Evolutionary conservation across 768 basidiomycete genomes (phyloP), one percentile per base, ranked within the genome.

Genomic region (Termitomyces sp.): DNA sequence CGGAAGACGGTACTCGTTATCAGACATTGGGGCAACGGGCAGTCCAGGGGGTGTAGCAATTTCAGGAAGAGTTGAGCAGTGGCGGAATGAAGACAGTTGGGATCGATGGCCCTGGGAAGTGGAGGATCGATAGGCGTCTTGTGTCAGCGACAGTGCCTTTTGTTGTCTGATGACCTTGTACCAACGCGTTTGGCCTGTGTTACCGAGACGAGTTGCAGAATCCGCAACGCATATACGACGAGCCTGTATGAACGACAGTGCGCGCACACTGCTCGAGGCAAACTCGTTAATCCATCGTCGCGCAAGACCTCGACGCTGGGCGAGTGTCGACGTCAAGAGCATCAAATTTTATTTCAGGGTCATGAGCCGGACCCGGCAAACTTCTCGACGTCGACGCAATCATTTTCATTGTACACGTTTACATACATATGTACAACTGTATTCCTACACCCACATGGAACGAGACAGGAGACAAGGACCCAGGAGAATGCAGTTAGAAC

Each of bases 1-100:
- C 18, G 89, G 88, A 50, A 92, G 80, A 61, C 89, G 84, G 63
- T 81, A 81, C 53, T 75, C 66, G 61, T 75, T 65, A 60, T 75
- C 68, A 12, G 67, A n/a, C 22, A 52, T 61, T 10, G 62, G 52
- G 20, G 56, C 57, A 49, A 64, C 53, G 9, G 60, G 33, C 18
- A 61, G 48, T 41, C 63, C 50, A 18, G 48, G 43, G 11, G 54
- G 54, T 22, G 67, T 60, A 23, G 66, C 64, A 70, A 75, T 73
- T 43, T 61, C 56, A 49, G 62, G 53, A 38, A 62, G 40, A 18
- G 44, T 63, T 52, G 59, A 59, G 39, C 56, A 58, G 48, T 59
- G 55, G 41, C 57, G 60, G 52, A 42, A 45, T 36, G 61, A 44
- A 42, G 58, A 64, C 41, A n/a, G 27, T 31, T n/a, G 39, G 2